Evolutionary conservation across 768 basidiomycete genomes (phyloP).

Genomic region (Phaeolepiota aurea): DNA sequence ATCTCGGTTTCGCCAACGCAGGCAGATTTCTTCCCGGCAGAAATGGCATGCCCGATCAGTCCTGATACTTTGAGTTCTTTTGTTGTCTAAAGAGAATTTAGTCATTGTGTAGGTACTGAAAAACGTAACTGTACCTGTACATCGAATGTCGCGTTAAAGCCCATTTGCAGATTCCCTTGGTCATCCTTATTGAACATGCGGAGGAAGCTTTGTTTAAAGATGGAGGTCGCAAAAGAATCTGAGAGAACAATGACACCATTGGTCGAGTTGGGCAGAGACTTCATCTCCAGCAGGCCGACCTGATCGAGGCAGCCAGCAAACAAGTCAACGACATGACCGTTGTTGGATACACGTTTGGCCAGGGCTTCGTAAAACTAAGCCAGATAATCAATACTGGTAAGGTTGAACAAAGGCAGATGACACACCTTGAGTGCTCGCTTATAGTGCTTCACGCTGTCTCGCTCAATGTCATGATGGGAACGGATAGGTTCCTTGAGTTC

Average conservation of each 20-base stretch:
- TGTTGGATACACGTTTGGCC: constrained; percentile 87
- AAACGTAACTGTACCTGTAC: constrained; percentile 58
- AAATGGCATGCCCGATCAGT: constrained; percentile 95
- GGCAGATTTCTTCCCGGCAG: constrained; percentile 91
- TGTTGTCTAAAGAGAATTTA: constrained; percentile 59
- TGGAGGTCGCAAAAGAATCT: constrained; percentile 94
- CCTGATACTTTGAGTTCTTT: constrained; percentile 99
- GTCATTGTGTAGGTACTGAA: background rate
- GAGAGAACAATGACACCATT: constrained; percentile 95
- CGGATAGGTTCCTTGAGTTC: constrained; percentile 97
- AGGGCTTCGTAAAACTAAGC: constrained; percentile 89
- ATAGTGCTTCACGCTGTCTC: constrained; percentile 94
- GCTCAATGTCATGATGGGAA: constrained; percentile 97
- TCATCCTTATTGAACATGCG: constrained; percentile 90
- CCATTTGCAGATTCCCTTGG: constrained; percentile 89
- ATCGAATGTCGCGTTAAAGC: constrained; percentile 98
- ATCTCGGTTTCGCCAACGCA: constrained; percentile 99
- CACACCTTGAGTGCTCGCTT: constrained; percentile 91
- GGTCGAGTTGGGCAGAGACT: constrained; percentile 88
- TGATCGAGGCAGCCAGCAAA: constrained; percentile 98
- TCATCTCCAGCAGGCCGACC: constrained; percentile 97
- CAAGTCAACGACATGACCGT: constrained; percentile 91
- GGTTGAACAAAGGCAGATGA: background rate
- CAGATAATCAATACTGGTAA: constrained; percentile 7
- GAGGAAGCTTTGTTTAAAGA: constrained; percentile 98